A percentile compares a stretch with the other conserved stretches of the same genome.
phyloP scores from a whole-genome alignment of 2,329 filamentous ascomycete species.

The Thielaviopsis populi region DNA sequence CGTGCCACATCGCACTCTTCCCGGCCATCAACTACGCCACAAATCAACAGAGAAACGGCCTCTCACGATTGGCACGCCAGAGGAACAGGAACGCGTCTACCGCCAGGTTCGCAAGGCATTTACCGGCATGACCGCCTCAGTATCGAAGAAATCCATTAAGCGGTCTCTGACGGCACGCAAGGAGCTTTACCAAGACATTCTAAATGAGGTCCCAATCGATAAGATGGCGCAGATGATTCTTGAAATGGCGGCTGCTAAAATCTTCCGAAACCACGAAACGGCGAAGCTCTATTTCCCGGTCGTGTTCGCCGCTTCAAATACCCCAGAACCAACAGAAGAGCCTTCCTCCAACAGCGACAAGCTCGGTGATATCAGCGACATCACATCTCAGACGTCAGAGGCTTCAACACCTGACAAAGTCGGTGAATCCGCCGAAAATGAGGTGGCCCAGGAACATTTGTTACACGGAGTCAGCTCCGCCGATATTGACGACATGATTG shows the following conservation, averaged over 20 bases:
- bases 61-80: neutral
- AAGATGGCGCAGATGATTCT: constrained; percentile 7
- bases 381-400: neutral
- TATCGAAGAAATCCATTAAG: neutral
- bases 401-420: neutral
- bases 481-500: neutral
- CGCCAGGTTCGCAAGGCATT: constrained; percentile 9
- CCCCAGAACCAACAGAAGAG: neutral
- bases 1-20: neutral
- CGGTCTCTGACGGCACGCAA: constrained; percentile 1
- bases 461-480: neutral
- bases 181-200: neutral
- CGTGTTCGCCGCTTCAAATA: neutral
- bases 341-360: too few relatives aligned
- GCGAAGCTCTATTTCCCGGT: constrained; percentile 6
- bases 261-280: constrained; percentile 3
- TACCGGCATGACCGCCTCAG: neutral
- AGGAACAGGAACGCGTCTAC: constrained; percentile 7
- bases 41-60: neutral
- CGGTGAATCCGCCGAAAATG: neutral
- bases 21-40: neutral
- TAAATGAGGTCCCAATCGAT: constrained; percentile 1
- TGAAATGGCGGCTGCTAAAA: constrained; percentile 8
- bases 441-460: neutral
- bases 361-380: too few relatives aligned